Evolutionary conservation across 345 rosid species (phyloP).

Genomic region (Salix caprea): DNA sequence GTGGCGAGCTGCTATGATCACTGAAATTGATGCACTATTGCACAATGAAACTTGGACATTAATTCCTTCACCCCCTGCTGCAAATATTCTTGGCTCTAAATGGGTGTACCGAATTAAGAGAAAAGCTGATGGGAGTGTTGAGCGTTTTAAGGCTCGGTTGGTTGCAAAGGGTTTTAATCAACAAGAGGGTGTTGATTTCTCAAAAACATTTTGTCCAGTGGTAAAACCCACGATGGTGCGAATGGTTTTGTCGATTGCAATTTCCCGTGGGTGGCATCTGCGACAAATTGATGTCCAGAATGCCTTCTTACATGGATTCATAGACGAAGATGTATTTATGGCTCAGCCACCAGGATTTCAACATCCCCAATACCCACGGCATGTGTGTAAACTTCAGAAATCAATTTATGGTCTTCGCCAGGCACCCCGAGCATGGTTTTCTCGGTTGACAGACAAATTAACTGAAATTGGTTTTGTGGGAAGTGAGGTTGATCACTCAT

Average conservation of each 20-base stretch:
- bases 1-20: no score
- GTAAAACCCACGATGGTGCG: not conserved
- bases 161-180: not conserved
- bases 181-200: not conserved
- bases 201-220: not conserved
- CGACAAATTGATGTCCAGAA: not conserved
- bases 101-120: no score
- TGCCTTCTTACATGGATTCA: not conserved
- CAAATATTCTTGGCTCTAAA: no score
- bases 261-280: not conserved
- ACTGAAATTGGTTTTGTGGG: fast-evolving
- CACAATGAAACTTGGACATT: not conserved
- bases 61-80: no score
- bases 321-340: not conserved
- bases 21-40: no score
- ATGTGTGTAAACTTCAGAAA: not conserved
- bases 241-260: not conserved
- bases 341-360: not conserved
- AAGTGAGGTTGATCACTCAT: not conserved
- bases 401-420: not conserved
- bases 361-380: not conserved
- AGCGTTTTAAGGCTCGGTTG: fast-evolving
- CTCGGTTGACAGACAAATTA: fast-evolving
- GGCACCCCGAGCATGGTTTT: not conserved
- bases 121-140: no score